These are phyloP conservation scores for Apiospora saccharicola DNA, from an alignment of 2,329 filamentous ascomycete genomes.

Conservation along the genomic window DNA sequence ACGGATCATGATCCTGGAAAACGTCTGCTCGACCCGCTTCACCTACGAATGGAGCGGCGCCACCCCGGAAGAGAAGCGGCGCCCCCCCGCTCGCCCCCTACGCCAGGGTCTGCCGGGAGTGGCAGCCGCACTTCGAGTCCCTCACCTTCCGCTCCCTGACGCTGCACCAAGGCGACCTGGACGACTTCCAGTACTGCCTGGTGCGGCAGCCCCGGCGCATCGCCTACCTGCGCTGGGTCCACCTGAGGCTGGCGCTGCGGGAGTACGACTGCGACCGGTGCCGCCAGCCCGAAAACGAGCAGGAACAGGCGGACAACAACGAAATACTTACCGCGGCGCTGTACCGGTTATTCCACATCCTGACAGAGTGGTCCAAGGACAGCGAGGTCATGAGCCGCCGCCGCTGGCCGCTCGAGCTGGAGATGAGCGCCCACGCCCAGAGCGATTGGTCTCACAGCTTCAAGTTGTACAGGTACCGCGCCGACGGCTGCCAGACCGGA, in stretches of 20 bases:
- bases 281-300: background rate
- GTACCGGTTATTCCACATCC: background rate
- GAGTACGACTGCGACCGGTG: background rate
- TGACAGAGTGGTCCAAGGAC: background rate
- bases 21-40: background rate
- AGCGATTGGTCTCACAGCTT: background rate
- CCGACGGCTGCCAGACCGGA: background rate
- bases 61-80: too few species aligned
- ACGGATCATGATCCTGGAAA: background rate
- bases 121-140: constrained; percentile 2
- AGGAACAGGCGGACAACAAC: background rate
- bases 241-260: background rate
- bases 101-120: background rate
- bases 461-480: background rate
- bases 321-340: background rate
- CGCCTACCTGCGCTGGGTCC: background rate
- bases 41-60: background rate
- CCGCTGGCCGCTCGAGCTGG: background rate
- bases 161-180: background rate
- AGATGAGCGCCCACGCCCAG: constrained; percentile 1
- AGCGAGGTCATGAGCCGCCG: background rate
- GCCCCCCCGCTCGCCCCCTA: background rate
- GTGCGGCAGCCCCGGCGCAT: background rate
- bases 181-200: background rate
- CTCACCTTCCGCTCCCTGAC: background rate